Conservation (phyloP, 352 stramenopile species). For the Phytophthora idaei region DNA sequence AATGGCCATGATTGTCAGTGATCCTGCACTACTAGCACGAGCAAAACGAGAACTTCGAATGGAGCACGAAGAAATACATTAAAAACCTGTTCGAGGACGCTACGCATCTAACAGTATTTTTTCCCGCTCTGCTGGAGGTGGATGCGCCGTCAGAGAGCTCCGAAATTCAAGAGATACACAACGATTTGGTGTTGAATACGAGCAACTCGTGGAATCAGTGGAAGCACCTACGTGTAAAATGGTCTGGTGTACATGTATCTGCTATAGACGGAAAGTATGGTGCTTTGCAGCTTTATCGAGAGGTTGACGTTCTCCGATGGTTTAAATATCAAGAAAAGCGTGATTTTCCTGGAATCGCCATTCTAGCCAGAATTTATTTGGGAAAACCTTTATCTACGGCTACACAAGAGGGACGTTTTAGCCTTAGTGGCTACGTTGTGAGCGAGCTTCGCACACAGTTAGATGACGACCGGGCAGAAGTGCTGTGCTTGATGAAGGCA, state of each 20-base stretch:
- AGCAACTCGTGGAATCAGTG: not conserved
- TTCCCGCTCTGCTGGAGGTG: not conserved
- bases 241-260: not conserved
- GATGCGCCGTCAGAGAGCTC: not conserved
- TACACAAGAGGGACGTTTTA: slow-evolving; percentile 10
- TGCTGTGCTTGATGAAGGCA: slow-evolving; percentile 17
- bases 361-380: slow-evolving; percentile 4
- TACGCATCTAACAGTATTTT: too few relatives aligned
- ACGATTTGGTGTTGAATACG: too few relatives aligned
- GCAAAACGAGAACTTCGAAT: slow-evolving; percentile 2
- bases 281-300: not conserved
- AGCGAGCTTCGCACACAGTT: slow-evolving; percentile 3
- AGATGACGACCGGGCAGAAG: slow-evolving; percentile 14
- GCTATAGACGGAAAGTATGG: not conserved
- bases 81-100: not conserved
- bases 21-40: not conserved
- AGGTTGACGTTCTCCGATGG: slow-evolving; percentile 2
- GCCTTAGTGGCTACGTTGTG: slow-evolving; percentile 10
- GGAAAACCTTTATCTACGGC: slow-evolving; percentile 5
- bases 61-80: not conserved
- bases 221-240: not conserved
- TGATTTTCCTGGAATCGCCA: not conserved
- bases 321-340: slow-evolving; percentile 5
- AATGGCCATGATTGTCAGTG: not conserved
- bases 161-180: not conserved